Base-by-base conservation (phyloP, 83 land plant genomes). In the Diphasiastrum complanatum region DNA sequence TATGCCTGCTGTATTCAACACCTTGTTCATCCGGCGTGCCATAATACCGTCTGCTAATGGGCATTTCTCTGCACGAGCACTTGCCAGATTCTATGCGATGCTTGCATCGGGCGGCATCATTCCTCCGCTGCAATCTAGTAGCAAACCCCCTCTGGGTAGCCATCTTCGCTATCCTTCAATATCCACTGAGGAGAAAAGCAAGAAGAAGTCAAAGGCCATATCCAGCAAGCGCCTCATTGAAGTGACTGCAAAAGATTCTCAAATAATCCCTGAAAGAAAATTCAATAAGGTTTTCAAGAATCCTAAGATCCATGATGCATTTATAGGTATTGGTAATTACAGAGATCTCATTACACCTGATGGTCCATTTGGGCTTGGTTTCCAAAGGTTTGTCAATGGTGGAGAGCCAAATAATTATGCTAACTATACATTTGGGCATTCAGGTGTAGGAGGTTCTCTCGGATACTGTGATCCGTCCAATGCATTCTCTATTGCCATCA, bases 1-100 rank as follows among this genome's bases (percentile, higher is more conserved):
- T 8, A 41, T 88, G 1, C 95, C 95, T 6, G 75, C 73, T 22
- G 24, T 88, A 23, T 91, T 91, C 70, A 91, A 87, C 76, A 81
- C 75, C 48, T 81, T 91, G 5, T 68, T 71, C 40, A 68, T 76
- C 25, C 83, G 97, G 4, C 82, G 97, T 35, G 90, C 97, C 43
- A 78, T 91, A 40, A 79, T 91, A 38, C 97, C 97, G 40, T 83
- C 97, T 50, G 97, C 97, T 30, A 91, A 91, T 81, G 95, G 95
- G 2, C 97, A 91, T 68, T 91, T 93, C 72, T 91, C 97, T 14
- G 97, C 97, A 14, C 90, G 97, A 61, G 97, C 97, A 38, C 63
- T 91, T 57, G 97, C 97, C 19, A 84, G 95, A 20, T 91, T 85
- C 54, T 91, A 91, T 79, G 90, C 91, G 33, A 72, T 85, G 46